A percentile compares a stretch with the other conserved stretches of the same genome.
Conservation (phyloP, 768 basidiomycete genomes). For the Hygrocybe punicea region DNA sequence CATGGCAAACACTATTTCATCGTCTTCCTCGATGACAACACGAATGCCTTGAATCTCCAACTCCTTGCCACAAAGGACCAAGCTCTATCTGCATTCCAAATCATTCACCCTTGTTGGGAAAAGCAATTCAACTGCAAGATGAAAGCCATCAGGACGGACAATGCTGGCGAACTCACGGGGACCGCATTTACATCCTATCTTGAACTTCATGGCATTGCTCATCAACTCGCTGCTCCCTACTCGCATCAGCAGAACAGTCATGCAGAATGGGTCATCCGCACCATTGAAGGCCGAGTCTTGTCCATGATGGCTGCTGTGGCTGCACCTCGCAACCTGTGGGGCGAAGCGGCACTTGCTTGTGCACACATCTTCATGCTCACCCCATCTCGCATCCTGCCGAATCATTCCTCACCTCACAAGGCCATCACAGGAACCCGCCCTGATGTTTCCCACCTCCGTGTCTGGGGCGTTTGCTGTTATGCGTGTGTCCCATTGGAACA, state of each 20-base stretch:
- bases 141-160: background rate
- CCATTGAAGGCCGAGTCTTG: slow-evolving; percentile 21
- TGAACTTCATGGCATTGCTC: slow-evolving; percentile 15
- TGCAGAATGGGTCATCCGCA: slow-evolving; percentile 27
- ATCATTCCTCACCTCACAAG: slow-evolving; percentile 19
- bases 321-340: slow-evolving; percentile 19
- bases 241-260: slow-evolving; percentile 34
- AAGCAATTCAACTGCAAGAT: background rate
- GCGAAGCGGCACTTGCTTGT: slow-evolving; percentile 19
- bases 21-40: slow-evolving; percentile 14
- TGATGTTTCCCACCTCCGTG: slow-evolving; percentile 25
- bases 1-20: slow-evolving; percentile 17
- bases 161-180: slow-evolving; percentile 1
- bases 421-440: slow-evolving; percentile 20
- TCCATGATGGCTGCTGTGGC: slow-evolving; percentile 21
- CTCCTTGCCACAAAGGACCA: background rate
- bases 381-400: slow-evolving; percentile 22
- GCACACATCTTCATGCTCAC: slow-evolving; percentile 21
- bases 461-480: slow-evolving; percentile 31
- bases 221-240: slow-evolving; percentile 26
- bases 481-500: slow-evolving; percentile 27
- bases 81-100: background rate
- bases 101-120: slow-evolving; percentile 1
- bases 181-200: slow-evolving; percentile 6
- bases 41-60: background rate